Percentiles rank a stretch among this genome's conserved stretches.
These are phyloP conservation scores for Sclerotiophoma versabilis DNA, from an alignment of 2,329 filamentous ascomycete genomes.

Conservation along the genomic window DNA sequence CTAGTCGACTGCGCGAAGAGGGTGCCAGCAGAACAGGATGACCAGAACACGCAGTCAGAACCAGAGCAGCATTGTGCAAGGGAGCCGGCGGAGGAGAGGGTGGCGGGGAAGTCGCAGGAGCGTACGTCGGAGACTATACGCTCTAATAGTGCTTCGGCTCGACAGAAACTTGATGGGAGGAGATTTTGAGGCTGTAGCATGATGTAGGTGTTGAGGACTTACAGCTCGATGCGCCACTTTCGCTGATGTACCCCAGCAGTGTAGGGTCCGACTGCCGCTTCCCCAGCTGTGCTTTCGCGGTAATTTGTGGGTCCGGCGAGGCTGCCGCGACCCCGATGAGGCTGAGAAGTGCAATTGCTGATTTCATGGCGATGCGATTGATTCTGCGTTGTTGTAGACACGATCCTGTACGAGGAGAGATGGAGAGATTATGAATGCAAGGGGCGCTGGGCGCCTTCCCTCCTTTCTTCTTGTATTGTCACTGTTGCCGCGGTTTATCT, in stretches of 20 bases:
- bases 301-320: conserved; percentile 28
- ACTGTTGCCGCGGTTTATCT: conserved; percentile 1
- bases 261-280: conserved; percentile 29
- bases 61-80: conserved; percentile 33
- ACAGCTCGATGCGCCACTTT: conserved; percentile 27
- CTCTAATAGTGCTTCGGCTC: too few species aligned
- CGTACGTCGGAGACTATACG: conserved; percentile 27
- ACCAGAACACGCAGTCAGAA: conserved; percentile 30
- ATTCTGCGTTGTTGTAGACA: background rate
- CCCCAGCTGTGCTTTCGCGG: conserved; percentile 27
- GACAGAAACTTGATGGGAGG: background rate
- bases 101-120: conserved; percentile 35
- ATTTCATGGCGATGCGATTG: conserved; percentile 19
- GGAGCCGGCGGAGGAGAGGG: conserved; percentile 26
- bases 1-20: conserved; percentile 28
- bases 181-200: too few species aligned
- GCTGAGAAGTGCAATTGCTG: conserved; percentile 10
- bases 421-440: background rate
- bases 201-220: conserved; percentile 10
- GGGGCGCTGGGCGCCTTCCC: background rate
- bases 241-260: conserved; percentile 29
- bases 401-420: background rate
- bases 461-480: conserved; percentile 4
- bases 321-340: conserved; percentile 19
- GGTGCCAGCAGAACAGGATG: conserved; percentile 26